These are phyloP conservation scores for Jaltomata sinuosa DNA, from an alignment of 257 asterid species.

Conservation along the genomic window DNA sequence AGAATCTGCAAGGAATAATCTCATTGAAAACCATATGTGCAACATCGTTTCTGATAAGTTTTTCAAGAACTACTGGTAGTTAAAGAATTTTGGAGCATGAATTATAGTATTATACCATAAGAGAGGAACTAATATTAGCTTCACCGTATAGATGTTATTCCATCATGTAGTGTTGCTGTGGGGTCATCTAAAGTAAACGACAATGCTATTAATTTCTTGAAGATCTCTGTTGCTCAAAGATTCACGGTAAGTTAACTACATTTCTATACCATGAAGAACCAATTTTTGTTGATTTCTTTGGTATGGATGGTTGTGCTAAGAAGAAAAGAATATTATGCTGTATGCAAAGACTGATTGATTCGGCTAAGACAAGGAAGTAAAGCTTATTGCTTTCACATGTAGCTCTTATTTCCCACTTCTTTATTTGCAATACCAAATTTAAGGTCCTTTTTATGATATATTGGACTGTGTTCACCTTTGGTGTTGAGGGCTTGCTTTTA, in stretches of 20 bases:
- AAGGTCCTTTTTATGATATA: not conserved
- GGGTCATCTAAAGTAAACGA: not conserved
- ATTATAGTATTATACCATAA: not conserved
- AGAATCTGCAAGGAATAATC: conserved; percentile 46
- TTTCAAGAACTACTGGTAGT: not conserved
- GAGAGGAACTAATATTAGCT: not conserved
- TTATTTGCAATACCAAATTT: not conserved
- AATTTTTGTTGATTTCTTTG: not conserved
- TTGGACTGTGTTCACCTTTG: not conserved
- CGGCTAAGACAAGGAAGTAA: not conserved
- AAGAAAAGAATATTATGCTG: not conserved
- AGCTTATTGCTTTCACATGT: not conserved
- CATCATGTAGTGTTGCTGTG: not conserved
- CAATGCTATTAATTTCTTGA: not conserved
- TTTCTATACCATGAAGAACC: not conserved
- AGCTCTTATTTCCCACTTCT: not conserved
- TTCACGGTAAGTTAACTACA: not conserved
- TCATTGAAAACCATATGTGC: not conserved
- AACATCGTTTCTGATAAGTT: not conserved
- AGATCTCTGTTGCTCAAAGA: not conserved
- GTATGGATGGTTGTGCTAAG: not conserved
- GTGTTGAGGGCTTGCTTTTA: not conserved
- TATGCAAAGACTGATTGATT: not conserved
- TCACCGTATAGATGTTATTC: not conserved
- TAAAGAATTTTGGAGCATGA: not conserved